A percentile compares a stretch with the other conserved stretches of the same genome.
Evolutionary conservation across 441 rosid genomes (phyloP).

Genomic region (Erodium trifolium): DNA sequence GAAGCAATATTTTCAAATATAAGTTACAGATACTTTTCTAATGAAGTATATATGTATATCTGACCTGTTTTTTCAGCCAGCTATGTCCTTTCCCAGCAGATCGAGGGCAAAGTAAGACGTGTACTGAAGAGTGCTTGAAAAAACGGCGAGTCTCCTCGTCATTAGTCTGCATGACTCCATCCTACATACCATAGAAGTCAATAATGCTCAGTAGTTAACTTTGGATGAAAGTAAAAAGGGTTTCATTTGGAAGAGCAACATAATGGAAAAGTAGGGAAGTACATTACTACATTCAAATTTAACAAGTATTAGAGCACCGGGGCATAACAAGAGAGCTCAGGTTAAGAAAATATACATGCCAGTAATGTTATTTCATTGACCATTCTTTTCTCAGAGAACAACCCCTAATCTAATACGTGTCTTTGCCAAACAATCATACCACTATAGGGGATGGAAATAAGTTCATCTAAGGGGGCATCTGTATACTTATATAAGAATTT

Average conservation of each 20-base stretch:
- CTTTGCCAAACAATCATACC: too few species aligned
- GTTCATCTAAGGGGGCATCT: too few species aligned
- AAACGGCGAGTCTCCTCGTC: conserved; percentile 92
- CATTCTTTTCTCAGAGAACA: too few species aligned
- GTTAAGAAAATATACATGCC: neutral
- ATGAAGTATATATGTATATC: conserved; percentile 11
- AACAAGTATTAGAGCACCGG: neutral
- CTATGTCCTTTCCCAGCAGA: conserved; percentile 81
- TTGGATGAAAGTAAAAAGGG: neutral
- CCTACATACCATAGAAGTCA: conserved; percentile 32
- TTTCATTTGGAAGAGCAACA: neutral
- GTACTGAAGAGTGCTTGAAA: conserved; percentile 89
- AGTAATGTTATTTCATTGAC: neutral
- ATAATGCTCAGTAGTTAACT: neutral
- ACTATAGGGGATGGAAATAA: too few species aligned
- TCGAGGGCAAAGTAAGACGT: conserved; percentile 84
- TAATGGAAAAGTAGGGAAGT: neutral
- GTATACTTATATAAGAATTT: too few species aligned
- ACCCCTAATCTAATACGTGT: too few species aligned
- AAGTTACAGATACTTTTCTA: too few species aligned
- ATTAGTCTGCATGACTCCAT: conserved; percentile 90
- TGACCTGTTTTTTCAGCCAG: conserved; percentile 80
- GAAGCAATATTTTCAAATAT: too few species aligned
- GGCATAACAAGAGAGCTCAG: neutral
- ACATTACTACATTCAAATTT: too few species aligned